phyloP scores from a whole-genome alignment of 306 rosid species.

The Morella rubra region DNA sequence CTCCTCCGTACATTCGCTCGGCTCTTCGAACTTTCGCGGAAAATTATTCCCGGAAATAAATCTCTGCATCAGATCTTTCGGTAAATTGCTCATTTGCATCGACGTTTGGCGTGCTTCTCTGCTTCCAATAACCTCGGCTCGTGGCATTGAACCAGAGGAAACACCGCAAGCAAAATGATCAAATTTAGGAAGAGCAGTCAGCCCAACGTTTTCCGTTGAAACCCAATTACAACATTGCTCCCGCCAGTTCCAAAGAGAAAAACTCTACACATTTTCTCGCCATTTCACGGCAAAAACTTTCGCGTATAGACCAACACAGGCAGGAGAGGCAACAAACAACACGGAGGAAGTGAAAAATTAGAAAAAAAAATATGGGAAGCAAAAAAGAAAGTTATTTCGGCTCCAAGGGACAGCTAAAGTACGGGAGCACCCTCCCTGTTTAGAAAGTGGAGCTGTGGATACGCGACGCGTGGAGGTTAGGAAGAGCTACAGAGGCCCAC shows the following conservation, averaged over 20 bases:
- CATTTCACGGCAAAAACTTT: slow-evolving; percentile 1
- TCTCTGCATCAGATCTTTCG: slow-evolving; percentile 47
- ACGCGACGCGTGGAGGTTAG: slow-evolving; percentile 39
- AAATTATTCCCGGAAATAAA: slow-evolving; percentile 34
- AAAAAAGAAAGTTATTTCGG: background rate
- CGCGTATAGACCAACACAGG: background rate
- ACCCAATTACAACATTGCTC: slow-evolving; percentile 8
- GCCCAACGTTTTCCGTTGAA: slow-evolving; percentile 9
- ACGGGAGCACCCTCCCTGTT: slow-evolving; percentile 22
- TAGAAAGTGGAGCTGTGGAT: background rate
- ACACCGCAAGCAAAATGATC: background rate
- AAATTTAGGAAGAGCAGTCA: slow-evolving; percentile 4
- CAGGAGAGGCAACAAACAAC: background rate
- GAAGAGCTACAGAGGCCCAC: slow-evolving; percentile 9
- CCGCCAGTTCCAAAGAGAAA: background rate
- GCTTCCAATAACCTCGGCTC: slow-evolving; percentile 33
- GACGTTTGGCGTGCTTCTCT: slow-evolving; percentile 25
- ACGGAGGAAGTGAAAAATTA: background rate
- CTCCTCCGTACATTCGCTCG: slow-evolving; percentile 31
- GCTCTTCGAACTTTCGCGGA: slow-evolving; percentile 29
- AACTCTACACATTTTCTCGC: slow-evolving; percentile 26
- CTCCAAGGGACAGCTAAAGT: background rate
- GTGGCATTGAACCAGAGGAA: slow-evolving; percentile 32
- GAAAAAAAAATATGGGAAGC: background rate
- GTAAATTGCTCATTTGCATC: slow-evolving; percentile 28